Conservation (phyloP, 2,329 filamentous ascomycete genomes). For the Calonectria multiphialidica region DNA sequence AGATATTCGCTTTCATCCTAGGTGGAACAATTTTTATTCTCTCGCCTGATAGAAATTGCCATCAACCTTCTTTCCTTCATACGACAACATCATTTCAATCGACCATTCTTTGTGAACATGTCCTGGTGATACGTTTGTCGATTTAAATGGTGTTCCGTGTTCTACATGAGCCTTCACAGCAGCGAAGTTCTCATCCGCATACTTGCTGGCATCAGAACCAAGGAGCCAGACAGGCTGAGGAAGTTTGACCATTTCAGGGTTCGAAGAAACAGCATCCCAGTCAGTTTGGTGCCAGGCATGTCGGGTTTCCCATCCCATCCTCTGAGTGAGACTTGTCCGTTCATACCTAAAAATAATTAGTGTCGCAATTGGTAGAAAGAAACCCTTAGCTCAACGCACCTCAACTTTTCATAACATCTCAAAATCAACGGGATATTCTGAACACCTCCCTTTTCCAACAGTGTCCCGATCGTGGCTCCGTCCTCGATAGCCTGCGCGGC, state of each 20-base stretch:
- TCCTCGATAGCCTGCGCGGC: constrained; percentile 16
- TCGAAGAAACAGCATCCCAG: constrained; percentile 11
- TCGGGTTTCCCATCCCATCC: constrained; percentile 12
- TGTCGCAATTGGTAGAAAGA: not conserved
- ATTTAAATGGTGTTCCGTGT: not conserved
- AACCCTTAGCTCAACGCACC: not conserved
- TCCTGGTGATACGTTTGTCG: not conserved
- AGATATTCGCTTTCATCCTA: too few species aligned
- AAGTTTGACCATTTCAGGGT: not conserved
- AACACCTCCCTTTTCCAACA: not conserved
- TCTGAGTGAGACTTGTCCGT: not conserved
- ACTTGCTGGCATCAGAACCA: not conserved
- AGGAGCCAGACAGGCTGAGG: constrained; percentile 2
- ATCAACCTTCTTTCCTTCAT: not conserved
- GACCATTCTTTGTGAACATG: constrained; percentile 11
- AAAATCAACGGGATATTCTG: not conserved
- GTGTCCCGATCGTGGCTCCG: not conserved
- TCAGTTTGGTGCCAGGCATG: constrained; percentile 11
- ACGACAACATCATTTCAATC: constrained; percentile 3
- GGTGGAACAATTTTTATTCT: too few species aligned
- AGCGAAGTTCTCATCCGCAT: constrained; percentile 6
- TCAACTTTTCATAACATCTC: constrained; percentile 8
- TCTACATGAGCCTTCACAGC: not conserved
- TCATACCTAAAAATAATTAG: not conserved
- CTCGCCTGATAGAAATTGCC: not conserved